Conservation (phyloP, 495 filamentous ascomycete genomes). For the Penicillium cataractarum region DNA sequence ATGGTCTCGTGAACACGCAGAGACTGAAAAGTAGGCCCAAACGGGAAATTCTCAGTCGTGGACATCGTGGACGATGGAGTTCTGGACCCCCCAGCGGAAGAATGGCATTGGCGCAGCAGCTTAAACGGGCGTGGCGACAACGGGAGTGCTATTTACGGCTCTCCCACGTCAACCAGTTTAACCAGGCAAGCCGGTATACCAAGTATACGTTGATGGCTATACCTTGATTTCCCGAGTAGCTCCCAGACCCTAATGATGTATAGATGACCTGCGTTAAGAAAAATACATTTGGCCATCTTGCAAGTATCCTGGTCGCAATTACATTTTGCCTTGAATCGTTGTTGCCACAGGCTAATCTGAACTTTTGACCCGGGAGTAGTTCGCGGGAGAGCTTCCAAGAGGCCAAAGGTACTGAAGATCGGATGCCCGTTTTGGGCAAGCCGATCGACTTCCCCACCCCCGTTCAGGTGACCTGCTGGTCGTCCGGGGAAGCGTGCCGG, state of each 20-base stretch:
- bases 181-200: neutral
- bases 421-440: constrained; percentile 30
- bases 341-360: neutral
- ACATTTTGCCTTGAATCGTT: neutral
- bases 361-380: constrained; percentile 1
- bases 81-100: constrained; percentile 19
- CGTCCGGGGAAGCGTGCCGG: constrained; percentile 2
- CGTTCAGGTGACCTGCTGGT: neutral
- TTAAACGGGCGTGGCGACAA: constrained; percentile 18
- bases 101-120: constrained; percentile 9
- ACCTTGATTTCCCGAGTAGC: neutral
- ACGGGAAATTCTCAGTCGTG: constrained; percentile 4
- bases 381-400: neutral
- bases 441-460: constrained; percentile 19
- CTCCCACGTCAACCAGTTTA: neutral
- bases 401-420: constrained; percentile 16
- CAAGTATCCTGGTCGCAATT: neutral
- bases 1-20: constrained; percentile 30
- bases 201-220: neutral
- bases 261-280: neutral
- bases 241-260: neutral
- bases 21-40: constrained; percentile 14
- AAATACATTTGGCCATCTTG: neutral
- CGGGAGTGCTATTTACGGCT: neutral
- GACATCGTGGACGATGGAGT: constrained; percentile 10